phyloP scores from a whole-genome alignment of 179 eudicot genomes.

The Nepenthes alata region DNA sequence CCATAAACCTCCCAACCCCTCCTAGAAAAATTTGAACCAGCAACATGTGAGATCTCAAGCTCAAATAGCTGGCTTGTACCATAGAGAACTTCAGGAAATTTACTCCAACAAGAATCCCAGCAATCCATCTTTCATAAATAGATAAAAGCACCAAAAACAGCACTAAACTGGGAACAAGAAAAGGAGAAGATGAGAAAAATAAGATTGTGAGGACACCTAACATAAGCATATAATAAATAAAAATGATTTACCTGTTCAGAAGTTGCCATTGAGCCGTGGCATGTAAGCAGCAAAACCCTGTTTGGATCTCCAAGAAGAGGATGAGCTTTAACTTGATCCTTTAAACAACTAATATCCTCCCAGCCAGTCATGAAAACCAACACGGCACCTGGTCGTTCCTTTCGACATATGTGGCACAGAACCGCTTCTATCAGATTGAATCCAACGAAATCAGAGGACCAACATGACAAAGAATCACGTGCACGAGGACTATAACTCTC shows the following conservation, averaged over 20 bases:
- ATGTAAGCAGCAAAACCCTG: constrained; percentile 81
- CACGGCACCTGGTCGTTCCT: constrained; percentile 92
- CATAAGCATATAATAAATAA: background rate
- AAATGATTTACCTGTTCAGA: constrained; percentile 63
- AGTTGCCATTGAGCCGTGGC: constrained; percentile 99
- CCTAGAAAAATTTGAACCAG: no score
- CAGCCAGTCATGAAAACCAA: constrained; percentile 99
- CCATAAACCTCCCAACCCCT: no score
- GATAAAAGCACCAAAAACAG: background rate
- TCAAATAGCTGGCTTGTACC: no score
- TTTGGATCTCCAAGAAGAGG: constrained; percentile 97
- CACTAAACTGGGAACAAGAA: background rate
- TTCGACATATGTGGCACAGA: constrained; percentile 88
- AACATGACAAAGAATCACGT: constrained; percentile 82
- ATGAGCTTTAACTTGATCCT: constrained; percentile 93
- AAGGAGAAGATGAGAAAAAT: background rate
- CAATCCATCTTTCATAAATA: background rate
- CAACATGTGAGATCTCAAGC: no score
- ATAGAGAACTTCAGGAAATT: no score
- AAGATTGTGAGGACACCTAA: background rate
- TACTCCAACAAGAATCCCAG: background rate
- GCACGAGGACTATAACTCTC: constrained; percentile 74
- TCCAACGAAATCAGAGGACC: constrained; percentile 89
- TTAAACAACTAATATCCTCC: constrained; percentile 96
- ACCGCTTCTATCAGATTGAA: constrained; percentile 94